Percentiles rank a stretch among this genome's conserved stretches.
Conservation (phyloP, 176 grass and related monocot genomes). For the Miscanthus lutarioriparius region DNA sequence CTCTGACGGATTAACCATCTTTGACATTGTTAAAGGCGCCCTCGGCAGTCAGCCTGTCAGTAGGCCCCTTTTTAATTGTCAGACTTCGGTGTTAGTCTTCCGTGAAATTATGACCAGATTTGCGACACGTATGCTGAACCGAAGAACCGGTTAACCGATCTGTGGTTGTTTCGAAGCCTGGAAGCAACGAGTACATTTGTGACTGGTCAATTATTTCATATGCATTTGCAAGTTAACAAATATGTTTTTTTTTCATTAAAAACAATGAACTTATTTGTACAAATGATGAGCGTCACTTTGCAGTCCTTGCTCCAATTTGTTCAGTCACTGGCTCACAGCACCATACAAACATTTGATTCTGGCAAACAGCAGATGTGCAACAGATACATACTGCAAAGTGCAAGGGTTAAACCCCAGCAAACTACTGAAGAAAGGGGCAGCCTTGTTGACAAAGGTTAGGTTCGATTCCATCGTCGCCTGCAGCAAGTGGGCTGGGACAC, state of each 20-base stretch:
- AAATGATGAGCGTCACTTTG: background rate
- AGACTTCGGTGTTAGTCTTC: background rate
- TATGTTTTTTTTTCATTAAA: background rate
- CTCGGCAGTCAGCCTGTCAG: background rate
- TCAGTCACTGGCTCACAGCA: background rate
- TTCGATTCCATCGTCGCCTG: slow-evolving; percentile 17
- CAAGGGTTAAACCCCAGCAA: background rate
- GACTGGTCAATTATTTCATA: background rate
- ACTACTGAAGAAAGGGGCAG: background rate
- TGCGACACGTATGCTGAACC: background rate
- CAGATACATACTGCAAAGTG: background rate
- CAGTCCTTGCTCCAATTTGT: background rate
- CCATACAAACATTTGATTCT: background rate
- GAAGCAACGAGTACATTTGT: background rate
- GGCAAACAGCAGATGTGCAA: background rate
- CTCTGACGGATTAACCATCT: slow-evolving; percentile 40
- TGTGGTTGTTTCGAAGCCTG: background rate
- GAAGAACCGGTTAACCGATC: background rate
- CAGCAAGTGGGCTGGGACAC: slow-evolving; percentile 23
- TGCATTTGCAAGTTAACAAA: background rate
- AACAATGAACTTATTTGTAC: background rate
- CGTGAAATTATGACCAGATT: background rate
- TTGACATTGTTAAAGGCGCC: slow-evolving; percentile 31
- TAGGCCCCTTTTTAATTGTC: background rate
- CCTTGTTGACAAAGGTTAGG: slow-evolving; percentile 10